Evolutionary conservation across 2,329 filamentous ascomycete species (phyloP), one percentile per base, ranked within the genome.

Genomic region (Ceratocystiopsis sp.): DNA sequence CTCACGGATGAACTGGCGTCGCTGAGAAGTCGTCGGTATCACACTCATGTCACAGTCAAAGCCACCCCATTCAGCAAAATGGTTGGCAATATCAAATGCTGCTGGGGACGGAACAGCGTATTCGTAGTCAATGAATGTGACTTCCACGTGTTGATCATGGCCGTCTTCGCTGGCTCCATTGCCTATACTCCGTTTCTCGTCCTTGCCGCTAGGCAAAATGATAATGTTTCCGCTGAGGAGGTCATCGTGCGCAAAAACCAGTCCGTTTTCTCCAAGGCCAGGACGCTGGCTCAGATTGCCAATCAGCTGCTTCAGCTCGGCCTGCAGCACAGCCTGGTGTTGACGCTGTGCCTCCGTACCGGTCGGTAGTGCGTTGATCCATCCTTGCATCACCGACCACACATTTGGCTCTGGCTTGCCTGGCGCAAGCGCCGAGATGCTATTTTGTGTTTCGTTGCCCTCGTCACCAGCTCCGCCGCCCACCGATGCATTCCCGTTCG

Each of bases 21-120:
- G 80, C 53, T 89, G 77, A 17, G 76, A 66, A 48, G 72, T 73
- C 1, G 84, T 91, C 6, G 91, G 91, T 45, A 96, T 71, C 51
- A 80, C 79, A 54, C 65, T 75, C 64, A 83, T 87, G 61, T 96
- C 86, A 67, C 91, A 98, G 54, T 93, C 85, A 56, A 95, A 95
- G 45, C 91, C 91, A 47, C 81, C 87, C 89, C 91, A 98, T 64
- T 98, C 91, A 40, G 91, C 86, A 58, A 98, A 94, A 67, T 98
- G 91, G 64, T 98, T 98, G 41, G 89, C 81, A 52, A 98, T 78
- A 59, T 98, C 91, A 61, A 98, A 98, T 2, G 89, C 87, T 4
- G 87, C 86, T 2, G 89, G 89, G 1, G 87, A 89, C 3, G 91
- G 87, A 5, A 85, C 91, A 14, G 87, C 86, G 61, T 98, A 98